Base-by-base conservation (phyloP, 2,329 filamentous ascomycete species). In the Emericellopsis cladophorae region DNA sequence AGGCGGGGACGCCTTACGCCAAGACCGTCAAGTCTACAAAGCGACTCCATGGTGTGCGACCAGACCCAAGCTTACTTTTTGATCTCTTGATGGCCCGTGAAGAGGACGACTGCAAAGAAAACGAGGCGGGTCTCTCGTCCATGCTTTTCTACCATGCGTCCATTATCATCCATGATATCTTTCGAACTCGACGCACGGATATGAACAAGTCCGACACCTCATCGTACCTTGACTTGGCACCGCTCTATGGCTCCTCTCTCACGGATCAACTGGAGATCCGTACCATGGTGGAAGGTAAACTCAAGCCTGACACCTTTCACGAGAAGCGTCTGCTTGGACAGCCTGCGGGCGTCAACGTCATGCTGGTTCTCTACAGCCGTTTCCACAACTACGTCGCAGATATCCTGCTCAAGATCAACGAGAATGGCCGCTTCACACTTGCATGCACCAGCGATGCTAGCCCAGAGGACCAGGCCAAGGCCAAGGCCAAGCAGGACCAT, bases 121-220 rank as follows among this genome's bases (percentile, higher is more conserved):
- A 86, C 53, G 78, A 80, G 0, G 81, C 81, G 39, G 72, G 76
- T n/a, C 77, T 88, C 33, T 87, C 81, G 0, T 81, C 78, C 49
- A 76, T 86, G 61, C 63, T 89, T 14, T 86, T 85, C 56, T 86
- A 87, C 48, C 64, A 84, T 35, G 84, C 82, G 0, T 76, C 80
- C 7, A 81, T 89, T 50, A 58, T 59, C 40, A 61, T 61, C 11
- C 58, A 61, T 21, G 58, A 59, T 21, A 56, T 60, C 42, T 61
- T 61, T 45, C 51, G 55, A 5, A 60, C 58, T 2, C 75, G 74
- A 49, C 73, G 76, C 22, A 63, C 62, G 5, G 77, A 87, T 54
- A 70, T 67, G 51, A 75, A 73, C 42, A 75, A 72, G 42, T 81
- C 76, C 1, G 65, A 76, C 46, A 84, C 79, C 0, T 86, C 81